Percentiles rank a stretch among this genome's conserved stretches.
Conservation (phyloP, 2,329 filamentous ascomycete species). For the Beauveria varroae region DNA sequence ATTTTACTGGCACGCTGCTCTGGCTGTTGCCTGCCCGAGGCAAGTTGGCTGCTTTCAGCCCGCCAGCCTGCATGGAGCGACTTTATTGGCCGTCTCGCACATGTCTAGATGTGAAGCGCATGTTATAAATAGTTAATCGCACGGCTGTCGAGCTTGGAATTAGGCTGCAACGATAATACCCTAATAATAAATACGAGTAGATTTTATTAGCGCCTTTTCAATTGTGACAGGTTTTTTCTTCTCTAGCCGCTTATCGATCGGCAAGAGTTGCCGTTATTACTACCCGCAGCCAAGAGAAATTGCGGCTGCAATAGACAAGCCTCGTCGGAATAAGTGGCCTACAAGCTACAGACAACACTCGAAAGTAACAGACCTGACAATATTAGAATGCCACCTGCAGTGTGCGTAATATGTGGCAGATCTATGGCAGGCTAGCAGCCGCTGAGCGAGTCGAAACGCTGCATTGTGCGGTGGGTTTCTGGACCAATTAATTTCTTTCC, state of each 20-base stretch:
- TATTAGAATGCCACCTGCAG: not conserved
- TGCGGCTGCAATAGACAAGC: not conserved
- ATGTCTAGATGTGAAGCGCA: not conserved
- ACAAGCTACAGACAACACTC: not conserved
- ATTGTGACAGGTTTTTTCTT: no score
- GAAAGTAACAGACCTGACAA: not conserved
- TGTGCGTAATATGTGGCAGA: conserved; percentile 1
- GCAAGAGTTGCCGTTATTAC: not conserved
- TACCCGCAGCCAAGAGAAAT: not conserved
- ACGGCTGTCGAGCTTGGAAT: not conserved
- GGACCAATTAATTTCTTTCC: not conserved
- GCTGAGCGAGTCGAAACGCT: not conserved
- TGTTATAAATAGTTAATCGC: no score
- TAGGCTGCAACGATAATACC: not conserved
- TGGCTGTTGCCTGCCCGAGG: not conserved
- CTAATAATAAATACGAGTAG: no score
- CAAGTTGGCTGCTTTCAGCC: not conserved
- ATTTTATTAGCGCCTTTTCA: no score
- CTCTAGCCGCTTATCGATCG: not conserved
- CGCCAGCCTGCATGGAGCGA: not conserved
- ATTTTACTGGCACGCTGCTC: no score
- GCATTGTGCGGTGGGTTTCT: conserved; percentile 2
- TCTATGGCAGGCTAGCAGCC: not conserved
- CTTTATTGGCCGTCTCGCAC: not conserved
- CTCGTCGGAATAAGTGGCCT: not conserved